Base-by-base conservation (phyloP, 2,329 filamentous ascomycete species). In the Exutisphaerella laricina region DNA sequence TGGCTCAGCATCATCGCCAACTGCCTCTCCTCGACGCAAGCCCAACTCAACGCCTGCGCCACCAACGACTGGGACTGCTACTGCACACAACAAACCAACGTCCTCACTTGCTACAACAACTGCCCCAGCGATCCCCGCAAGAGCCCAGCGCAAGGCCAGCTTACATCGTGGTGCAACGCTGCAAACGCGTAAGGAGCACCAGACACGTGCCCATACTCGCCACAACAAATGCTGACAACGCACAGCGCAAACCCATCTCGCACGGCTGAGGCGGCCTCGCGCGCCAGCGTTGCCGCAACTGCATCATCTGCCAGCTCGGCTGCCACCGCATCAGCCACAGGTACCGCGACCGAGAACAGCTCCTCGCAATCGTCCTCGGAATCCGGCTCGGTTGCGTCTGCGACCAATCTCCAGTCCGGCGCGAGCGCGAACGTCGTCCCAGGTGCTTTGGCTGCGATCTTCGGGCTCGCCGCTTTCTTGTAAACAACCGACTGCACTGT, bases 21-120 rank as follows among this genome's bases (percentile, higher is more conserved):
- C 49, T 78, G 74, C 57, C 57, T 72, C 21, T 43, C 50, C 5
- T 61, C 64, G 44, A 65, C 67, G 55, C 51, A 69, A 48, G 56
- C 60, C 6, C 66, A 68, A 43, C 62, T 75, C 55, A 49, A 65
- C 13, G 54, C 52, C 33, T 78, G 75, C 62, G 53, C 49, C 22
- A 41, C 55, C 29, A 72, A 71, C 49, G 73, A 78, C 62, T 77
- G 69, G 64, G 62, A 66, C 54, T 82, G 79, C 64, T 67, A 80
- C 21, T 83, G 79, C 64, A 65, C 70, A 37, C 70, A 75, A 53
- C 76, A 73, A 60, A 71, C 59, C 26, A 55, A 55, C 35, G 50
- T 62, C 38, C 35, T 57, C 7, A 55, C 51, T 9, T 82, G 79
- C 73, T 82, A 79, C 68, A 74, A 75, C 69, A 78, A 79, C 69